Base-by-base conservation (phyloP, 1,284 basidiomycete genomes). In the Trametes polyzona region DNA sequence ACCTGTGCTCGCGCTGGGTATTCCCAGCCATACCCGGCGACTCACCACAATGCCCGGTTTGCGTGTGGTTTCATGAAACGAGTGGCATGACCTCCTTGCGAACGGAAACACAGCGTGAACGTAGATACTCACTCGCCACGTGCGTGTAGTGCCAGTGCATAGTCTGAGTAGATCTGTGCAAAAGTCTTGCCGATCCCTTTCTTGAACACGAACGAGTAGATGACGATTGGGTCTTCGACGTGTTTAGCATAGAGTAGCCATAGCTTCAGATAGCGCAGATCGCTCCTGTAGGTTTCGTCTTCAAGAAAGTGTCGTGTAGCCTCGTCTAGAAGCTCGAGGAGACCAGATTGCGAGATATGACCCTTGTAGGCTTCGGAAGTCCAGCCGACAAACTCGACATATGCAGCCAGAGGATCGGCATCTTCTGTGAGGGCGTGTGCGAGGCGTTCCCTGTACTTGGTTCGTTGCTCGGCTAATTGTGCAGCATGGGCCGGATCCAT, bases 231-330 rank as follows among this genome's bases (percentile, higher is more conserved):
- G 67, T 78, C 82, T 70, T 87, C 86, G 40, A 93, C 89, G 65
- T 88, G 88, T 66, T 83, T 86, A 14, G 92, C 88, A 71, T 97
- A 98, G 53, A 94, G 81, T 35, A 92, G 79, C 96, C 96, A 99
- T 23, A 98, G 78, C 64, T 69, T 92, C 46, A 98, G 81, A 73
- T 98, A 97, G 36, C 96, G 83, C 52, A 92, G 74, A 76, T 98
- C 96, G 61, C 88, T 87, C 67, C 86, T 86, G 75, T 96, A 98
- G 26, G 87, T 77, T 30, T 82, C 77, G 67, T 96, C 93, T 24
- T 85, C 82, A 58, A 90, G 84, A 71, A 98, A 96, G 49, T 85
- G 82, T 21, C 88, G 77, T 0, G 90, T 92, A 0, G 87, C 84
- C 61, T 87, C 83, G 64, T 95, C 91, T 0, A 95, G 77, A 4